Conservation (phyloP, 805 yeast genomes). For the Grigorovia jiainica region DNA sequence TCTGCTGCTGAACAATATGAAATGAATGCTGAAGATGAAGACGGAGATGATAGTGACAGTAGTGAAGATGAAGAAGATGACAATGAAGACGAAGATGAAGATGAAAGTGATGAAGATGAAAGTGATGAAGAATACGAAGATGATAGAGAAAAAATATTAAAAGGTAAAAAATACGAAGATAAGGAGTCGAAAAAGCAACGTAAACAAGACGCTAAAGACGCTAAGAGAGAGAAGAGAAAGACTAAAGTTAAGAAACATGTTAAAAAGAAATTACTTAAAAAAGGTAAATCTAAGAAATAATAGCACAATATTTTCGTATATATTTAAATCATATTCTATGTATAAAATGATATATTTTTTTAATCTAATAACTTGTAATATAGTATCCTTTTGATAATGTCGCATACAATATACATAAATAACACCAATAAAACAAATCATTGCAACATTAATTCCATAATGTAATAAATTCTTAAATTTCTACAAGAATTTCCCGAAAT, state of each 20-base stretch:
- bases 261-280: constrained; percentile 66
- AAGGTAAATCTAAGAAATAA: constrained; percentile 35
- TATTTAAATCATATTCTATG: not conserved
- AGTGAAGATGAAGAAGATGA: constrained; percentile 14
- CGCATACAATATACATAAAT: too few relatives aligned
- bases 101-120: constrained; percentile 11
- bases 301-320: not conserved
- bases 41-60: constrained; percentile 13
- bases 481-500: too few relatives aligned
- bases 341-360: not conserved
- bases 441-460: too few relatives aligned
- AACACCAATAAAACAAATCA: too few relatives aligned
- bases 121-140: constrained; percentile 20
- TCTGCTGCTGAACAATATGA: constrained; percentile 14
- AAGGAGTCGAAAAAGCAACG: constrained; percentile 68
- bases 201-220: constrained; percentile 67
- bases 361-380: not conserved
- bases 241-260: constrained; percentile 75
- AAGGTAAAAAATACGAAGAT: constrained; percentile 73
- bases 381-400: not conserved
- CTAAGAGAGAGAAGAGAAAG: constrained; percentile 68
- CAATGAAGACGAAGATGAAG: constrained; percentile 20
- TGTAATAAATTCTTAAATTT: too few relatives aligned
- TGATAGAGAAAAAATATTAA: constrained; percentile 32
- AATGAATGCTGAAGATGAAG: constrained; percentile 18